Conservation (phyloP, 257 asterid species). For the Orobanche coerulescens region DNA sequence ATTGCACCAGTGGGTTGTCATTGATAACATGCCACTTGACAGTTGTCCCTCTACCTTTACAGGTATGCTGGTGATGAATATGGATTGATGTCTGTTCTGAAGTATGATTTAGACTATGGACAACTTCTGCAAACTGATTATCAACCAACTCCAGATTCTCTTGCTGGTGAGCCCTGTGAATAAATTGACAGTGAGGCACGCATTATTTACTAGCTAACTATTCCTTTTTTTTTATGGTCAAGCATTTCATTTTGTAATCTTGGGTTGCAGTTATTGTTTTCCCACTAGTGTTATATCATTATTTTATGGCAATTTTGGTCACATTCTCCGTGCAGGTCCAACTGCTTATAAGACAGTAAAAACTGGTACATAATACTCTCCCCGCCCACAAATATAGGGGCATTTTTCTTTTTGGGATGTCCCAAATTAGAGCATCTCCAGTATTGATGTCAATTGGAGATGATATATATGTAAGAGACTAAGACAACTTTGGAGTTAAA, state of each 20-base stretch:
- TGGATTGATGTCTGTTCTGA: slow-evolving; percentile 63
- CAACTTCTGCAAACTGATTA: slow-evolving; percentile 56
- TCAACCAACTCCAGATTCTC: slow-evolving; percentile 54
- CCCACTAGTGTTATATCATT: background rate
- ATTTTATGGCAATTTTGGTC: background rate
- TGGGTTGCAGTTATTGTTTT: slow-evolving; percentile 8
- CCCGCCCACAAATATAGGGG: too few species aligned
- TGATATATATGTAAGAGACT: too few species aligned
- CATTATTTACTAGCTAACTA: slow-evolving; percentile 8
- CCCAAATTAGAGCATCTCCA: too few species aligned
- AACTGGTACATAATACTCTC: too few species aligned
- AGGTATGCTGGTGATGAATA: slow-evolving; percentile 89
- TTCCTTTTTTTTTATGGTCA: background rate
- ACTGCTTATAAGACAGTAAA: too few species aligned
- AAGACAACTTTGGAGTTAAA: too few species aligned
- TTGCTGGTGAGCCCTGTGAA: slow-evolving; percentile 44
- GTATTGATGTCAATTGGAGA: too few species aligned
- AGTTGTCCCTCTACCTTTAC: slow-evolving; percentile 23
- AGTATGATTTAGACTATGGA: slow-evolving; percentile 43
- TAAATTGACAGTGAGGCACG: background rate
- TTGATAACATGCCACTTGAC: slow-evolving; percentile 22
- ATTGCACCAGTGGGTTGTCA: slow-evolving; percentile 8
- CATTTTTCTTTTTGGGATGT: too few species aligned
- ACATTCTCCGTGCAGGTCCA: too few species aligned
- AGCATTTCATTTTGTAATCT: background rate